These are phyloP conservation scores for Lactifluus rugatus DNA, from an alignment of 768 basidiomycete species.

Conservation along the genomic window DNA sequence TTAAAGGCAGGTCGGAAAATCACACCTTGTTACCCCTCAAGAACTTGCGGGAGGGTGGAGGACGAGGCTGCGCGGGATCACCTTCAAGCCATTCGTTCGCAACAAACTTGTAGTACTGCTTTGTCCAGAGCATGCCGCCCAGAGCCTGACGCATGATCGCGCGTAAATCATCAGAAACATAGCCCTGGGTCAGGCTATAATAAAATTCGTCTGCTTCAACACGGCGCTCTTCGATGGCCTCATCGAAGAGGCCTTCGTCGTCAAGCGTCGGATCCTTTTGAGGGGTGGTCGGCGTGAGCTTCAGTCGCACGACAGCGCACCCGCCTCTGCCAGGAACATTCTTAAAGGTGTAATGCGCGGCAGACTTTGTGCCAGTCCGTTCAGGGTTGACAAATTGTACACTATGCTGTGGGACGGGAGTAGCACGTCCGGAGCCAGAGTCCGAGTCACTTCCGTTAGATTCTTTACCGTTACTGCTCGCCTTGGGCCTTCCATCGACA, in stretches of 20 bases:
- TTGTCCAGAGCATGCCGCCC: constrained; percentile 97
- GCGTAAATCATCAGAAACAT: constrained; percentile 84
- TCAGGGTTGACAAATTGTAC: constrained; percentile 75
- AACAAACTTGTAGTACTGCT: constrained; percentile 94
- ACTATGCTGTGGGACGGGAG: constrained; percentile 41
- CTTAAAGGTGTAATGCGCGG: constrained; percentile 80
- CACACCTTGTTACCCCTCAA: constrained; percentile 66
- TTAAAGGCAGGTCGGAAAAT: background rate
- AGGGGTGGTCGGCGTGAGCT: constrained; percentile 70
- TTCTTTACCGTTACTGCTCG: constrained; percentile 5
- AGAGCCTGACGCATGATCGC: constrained; percentile 97
- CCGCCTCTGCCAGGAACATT: constrained; percentile 88
- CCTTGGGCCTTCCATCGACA: constrained; percentile 13
- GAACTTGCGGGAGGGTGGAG: constrained; percentile 79
- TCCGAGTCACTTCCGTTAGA: constrained; percentile 25
- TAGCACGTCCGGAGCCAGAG: constrained; percentile 25
- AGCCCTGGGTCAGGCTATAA: constrained; percentile 63
- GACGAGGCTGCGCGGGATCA: constrained; percentile 90
- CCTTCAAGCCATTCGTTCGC: constrained; percentile 96
- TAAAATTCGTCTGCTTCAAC: constrained; percentile 98
- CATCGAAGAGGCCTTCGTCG: constrained; percentile 87
- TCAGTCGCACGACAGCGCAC: constrained; percentile 89
- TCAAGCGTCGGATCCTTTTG: constrained; percentile 72
- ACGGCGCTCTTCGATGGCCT: constrained; percentile 78
- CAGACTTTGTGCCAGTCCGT: constrained; percentile 83